A percentile compares a stretch with the other conserved stretches of the same genome.
These are phyloP conservation scores for Cardamine occulta DNA, from an alignment of 345 rosid species.

Conservation along the genomic window DNA sequence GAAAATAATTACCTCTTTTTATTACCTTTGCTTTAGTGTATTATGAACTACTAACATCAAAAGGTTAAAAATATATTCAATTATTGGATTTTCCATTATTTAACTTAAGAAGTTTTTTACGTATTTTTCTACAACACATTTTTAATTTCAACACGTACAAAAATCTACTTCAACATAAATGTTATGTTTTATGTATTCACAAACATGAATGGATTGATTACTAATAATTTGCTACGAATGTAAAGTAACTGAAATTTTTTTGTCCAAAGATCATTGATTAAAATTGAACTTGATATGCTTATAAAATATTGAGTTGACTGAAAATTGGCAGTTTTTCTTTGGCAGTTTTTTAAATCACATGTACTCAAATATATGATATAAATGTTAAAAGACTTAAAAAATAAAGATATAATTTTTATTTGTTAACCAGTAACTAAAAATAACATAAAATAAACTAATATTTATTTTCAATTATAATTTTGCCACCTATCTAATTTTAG, in stretches of 20 bases:
- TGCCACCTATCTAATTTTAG: too few species aligned
- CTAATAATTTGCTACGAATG: background rate
- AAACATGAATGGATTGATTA: background rate
- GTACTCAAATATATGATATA: background rate
- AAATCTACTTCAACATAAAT: background rate
- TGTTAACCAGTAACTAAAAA: too few species aligned
- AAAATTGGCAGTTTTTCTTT: background rate
- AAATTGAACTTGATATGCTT: background rate
- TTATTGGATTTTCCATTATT: background rate
- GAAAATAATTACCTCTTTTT: background rate
- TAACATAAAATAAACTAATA: too few species aligned
- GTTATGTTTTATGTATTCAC: background rate
- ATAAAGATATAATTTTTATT: too few species aligned
- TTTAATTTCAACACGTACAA: background rate
- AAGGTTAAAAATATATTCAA: background rate
- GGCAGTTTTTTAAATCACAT: background rate
- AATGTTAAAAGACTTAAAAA: background rate
- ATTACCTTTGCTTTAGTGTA: background rate
- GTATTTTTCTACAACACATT: background rate
- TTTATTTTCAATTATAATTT: too few species aligned
- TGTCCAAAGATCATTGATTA: background rate
- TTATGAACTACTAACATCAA: background rate
- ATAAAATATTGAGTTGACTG: background rate
- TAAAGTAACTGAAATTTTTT: background rate
- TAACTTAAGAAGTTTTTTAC: background rate